Percentiles rank a stretch among this genome's conserved stretches.
Evolutionary conservation across 495 filamentous ascomycete species (phyloP).

Genomic region (Penicillium waksmanii): DNA sequence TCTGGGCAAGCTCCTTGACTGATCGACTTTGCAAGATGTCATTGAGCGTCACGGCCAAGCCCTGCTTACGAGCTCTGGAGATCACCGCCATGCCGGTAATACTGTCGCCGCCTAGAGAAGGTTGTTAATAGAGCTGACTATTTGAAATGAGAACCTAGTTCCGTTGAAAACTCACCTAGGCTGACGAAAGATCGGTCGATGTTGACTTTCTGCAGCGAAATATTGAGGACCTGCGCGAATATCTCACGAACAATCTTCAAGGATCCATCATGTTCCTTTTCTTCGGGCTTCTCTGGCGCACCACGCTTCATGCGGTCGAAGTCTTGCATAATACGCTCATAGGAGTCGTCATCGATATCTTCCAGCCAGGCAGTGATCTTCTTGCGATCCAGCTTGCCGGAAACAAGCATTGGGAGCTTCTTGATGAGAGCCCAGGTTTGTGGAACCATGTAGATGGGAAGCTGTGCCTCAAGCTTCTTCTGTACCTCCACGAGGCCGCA

Average conservation of each 20-base stretch:
- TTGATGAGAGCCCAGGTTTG: conserved; percentile 48
- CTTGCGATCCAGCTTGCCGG: conserved; percentile 55
- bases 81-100: conserved; percentile 49
- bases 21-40: conserved; percentile 42
- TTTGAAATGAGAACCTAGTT: conserved; percentile 13
- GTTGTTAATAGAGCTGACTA: conserved; percentile 26
- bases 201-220: conserved; percentile 43
- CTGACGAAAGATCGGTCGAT: conserved; percentile 47
- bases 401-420: conserved; percentile 50
- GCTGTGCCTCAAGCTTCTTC: conserved; percentile 36
- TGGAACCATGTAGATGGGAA: conserved; percentile 56
- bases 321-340: conserved; percentile 45
- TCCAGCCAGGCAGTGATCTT: conserved; percentile 50
- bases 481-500: conserved; percentile 41
- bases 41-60: conserved; percentile 41
- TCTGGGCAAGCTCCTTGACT: conserved; percentile 39
- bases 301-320: conserved; percentile 38
- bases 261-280: conserved; percentile 29
- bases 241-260: conserved; percentile 41
- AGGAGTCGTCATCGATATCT: conserved; percentile 37
- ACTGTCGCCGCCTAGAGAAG: conserved; percentile 49
- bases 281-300: conserved; percentile 29
- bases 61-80: conserved; percentile 41
- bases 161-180: conserved; percentile 36
- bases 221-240: conserved; percentile 53